Conservation (phyloP, 495 filamentous ascomycete species). For the Beverwykella pulmonaria region DNA sequence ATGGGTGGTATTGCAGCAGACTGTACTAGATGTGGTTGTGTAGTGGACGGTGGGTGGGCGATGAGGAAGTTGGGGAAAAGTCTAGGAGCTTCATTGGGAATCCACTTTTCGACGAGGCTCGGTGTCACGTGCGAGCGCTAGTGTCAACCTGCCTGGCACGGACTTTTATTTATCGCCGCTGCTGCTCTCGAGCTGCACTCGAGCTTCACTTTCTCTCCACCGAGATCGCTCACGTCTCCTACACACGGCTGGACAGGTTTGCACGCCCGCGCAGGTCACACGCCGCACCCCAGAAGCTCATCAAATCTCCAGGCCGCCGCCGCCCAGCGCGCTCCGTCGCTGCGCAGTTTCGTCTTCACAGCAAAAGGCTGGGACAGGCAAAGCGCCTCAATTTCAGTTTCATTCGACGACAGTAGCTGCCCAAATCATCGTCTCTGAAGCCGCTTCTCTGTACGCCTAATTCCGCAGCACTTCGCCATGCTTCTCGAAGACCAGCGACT, state of each 20-base stretch:
- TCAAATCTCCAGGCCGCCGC: neutral
- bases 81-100: neutral
- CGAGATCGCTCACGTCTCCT: neutral
- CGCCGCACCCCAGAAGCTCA: neutral
- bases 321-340: neutral
- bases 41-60: neutral
- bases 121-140: neutral
- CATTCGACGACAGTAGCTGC: neutral
- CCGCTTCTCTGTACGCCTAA: neutral
- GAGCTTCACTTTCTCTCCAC: neutral
- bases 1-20: neutral
- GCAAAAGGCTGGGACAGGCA: neutral
- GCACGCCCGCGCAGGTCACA: neutral
- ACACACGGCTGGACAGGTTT: neutral
- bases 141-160: neutral
- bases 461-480: constrained; percentile 55
- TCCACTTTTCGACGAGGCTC: neutral
- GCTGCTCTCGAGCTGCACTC: neutral
- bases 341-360: neutral
- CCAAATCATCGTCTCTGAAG: too few species aligned
- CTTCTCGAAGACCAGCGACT: constrained; percentile 89
- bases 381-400: neutral
- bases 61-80: constrained; percentile 3
- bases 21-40: neutral
- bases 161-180: neutral